Percentiles rank a stretch among this genome's conserved stretches.
These are phyloP conservation scores for Domatiomyces globalis DNA, from an alignment of 2,329 filamentous ascomycete species.

Conservation along the genomic window DNA sequence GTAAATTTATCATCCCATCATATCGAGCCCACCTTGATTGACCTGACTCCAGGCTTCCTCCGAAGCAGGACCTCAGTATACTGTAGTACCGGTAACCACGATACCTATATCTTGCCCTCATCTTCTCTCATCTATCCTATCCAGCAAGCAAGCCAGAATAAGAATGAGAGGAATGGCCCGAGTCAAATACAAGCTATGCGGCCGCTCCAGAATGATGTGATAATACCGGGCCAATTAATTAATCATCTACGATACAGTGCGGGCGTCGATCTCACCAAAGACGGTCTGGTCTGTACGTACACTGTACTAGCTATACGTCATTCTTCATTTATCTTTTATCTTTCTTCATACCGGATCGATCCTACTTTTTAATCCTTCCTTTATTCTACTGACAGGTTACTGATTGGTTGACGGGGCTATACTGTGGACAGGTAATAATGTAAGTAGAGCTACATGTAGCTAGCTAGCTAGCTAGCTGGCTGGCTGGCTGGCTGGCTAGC, in stretches of 20 bases:
- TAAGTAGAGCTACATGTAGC: constrained; percentile 1
- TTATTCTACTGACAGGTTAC: too few species aligned
- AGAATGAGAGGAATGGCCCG: neutral
- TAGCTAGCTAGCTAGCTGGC: too few species aligned
- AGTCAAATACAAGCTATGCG: neutral
- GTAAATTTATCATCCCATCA: neutral
- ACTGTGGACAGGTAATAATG: constrained; percentile 6
- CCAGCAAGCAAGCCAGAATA: neutral
- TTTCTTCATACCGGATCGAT: neutral
- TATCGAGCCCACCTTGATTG: too few species aligned
- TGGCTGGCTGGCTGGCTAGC: too few species aligned
- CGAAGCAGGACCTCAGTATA: too few species aligned
- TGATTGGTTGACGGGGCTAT: too few species aligned
- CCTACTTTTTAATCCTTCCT: neutral
- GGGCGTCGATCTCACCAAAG: constrained; percentile 14
- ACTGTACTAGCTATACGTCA: too few species aligned
- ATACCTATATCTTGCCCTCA: neutral
- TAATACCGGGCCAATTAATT: constrained; percentile 5
- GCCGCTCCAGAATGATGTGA: too few species aligned
- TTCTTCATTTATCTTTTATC: too few species aligned
- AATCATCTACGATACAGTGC: constrained; percentile 14
- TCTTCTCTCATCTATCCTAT: neutral
- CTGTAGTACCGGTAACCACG: neutral
- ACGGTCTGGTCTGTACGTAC: too few species aligned
- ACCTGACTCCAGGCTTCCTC: too few species aligned